Evolutionary conservation across 1,284 basidiomycete species (phyloP), one percentile per base, ranked within the genome.

Genomic region (Amylostereum areolatum): DNA sequence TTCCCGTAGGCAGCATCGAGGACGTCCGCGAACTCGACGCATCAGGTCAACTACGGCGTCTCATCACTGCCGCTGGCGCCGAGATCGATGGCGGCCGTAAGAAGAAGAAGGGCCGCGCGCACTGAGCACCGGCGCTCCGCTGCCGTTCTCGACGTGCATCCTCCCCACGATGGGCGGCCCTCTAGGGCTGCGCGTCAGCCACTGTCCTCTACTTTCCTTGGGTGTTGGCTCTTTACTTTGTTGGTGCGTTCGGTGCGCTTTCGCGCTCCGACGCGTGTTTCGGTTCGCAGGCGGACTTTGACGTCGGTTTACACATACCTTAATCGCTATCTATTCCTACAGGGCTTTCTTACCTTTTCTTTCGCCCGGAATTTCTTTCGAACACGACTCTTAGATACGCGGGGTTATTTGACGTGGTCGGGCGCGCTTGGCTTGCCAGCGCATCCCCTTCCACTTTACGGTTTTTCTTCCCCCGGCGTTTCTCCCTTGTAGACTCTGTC

Each of bases 61-160:
- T 76, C 49, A 68, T 88, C 45, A 66, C 69, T n/a, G 66, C 68
- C 8, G 77, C 81, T 0, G 88, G 86, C 42, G 81, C 77, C 2
- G 68, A 78, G 43, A 66, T 83, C 46, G 72, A 77, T 56, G 77
- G 75, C 44, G 71, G 67, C 11, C 71, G 72, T 58, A 84, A 76
- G 70, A 81, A 77, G 68, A 81, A 75, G 62, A 47, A 47, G 47
- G 37, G 27, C 12, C 37, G 37, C 12, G n/a, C n/a, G n/a, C 37
- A 25, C 37, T 18, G 5, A 5, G 37, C n/a, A 5, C 12, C 37
- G n/a, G 37, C n/a, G n/a, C 37, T 5, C 5, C 27, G n/a, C 5
- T 5, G 37, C n/a, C 37, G n/a, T n/a, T 12, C 37, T 6, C 37
- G 9, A 35, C n/a, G 5, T 39, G 27, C 5, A n/a, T 18, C 37